Percentiles rank a stretch among this genome's conserved stretches.
Evolutionary conservation across 1,284 basidiomycete genomes (phyloP).

Genomic region (Fistulinella cinereoalba): DNA sequence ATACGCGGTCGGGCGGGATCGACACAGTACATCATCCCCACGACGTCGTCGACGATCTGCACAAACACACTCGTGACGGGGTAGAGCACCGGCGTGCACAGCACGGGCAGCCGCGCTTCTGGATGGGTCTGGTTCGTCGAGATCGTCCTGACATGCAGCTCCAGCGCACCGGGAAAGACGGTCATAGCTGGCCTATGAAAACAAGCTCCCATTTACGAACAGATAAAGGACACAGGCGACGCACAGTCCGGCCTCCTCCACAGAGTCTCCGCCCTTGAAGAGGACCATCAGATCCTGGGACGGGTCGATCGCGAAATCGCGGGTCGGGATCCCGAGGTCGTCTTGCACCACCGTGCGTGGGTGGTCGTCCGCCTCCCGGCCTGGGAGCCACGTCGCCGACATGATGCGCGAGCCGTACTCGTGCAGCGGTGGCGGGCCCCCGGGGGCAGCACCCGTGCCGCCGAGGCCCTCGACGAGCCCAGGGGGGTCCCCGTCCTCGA

Average conservation of each 20-base stretch:
- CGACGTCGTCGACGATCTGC: conserved; percentile 51
- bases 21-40: conserved; percentile 45
- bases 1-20: conserved; percentile 36
- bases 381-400: conserved; percentile 41
- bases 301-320: conserved; percentile 65
- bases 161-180: conserved; percentile 15
- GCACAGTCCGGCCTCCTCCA: conserved; percentile 9
- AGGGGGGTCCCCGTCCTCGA: too few species aligned
- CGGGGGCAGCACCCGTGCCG: too few species aligned
- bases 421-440: too few species aligned
- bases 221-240: neutral
- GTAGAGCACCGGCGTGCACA: conserved; percentile 16
- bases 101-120: conserved; percentile 27
- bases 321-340: conserved; percentile 42
- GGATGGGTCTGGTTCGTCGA: conserved; percentile 45
- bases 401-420: conserved; percentile 33
- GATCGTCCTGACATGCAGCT: conserved; percentile 42
- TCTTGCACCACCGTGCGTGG: conserved; percentile 30
- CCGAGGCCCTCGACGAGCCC: too few species aligned
- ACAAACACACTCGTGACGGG: conserved; percentile 37
- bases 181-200: conserved; percentile 11
- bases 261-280: conserved; percentile 38
- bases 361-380: neutral
- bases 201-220: too few species aligned
- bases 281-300: conserved; percentile 55